Conservation (phyloP, 805 yeast species). For the Candida patagonica region DNA sequence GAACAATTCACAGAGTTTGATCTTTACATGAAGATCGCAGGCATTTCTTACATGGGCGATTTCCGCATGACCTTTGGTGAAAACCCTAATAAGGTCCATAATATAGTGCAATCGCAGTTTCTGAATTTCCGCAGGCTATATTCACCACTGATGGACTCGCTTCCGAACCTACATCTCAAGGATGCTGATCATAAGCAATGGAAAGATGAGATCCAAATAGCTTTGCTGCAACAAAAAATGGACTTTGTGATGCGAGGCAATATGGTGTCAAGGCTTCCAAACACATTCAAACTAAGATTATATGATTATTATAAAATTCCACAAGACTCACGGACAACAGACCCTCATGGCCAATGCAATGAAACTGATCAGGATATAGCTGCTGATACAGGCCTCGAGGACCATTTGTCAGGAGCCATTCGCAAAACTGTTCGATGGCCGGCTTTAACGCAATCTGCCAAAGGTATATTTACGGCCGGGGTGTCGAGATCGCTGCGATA, state of each 20-base stretch:
- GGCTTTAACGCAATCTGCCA: conserved; percentile 66
- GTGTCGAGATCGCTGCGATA: conserved; percentile 57
- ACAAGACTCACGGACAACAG: no score
- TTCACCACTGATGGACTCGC: conserved; percentile 46
- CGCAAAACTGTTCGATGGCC: conserved; percentile 53
- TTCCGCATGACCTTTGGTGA: conserved; percentile 83
- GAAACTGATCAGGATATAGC: conserved; percentile 37
- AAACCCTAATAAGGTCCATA: conserved; percentile 77
- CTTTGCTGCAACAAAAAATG: conserved; percentile 27
- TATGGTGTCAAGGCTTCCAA: conserved; percentile 41
- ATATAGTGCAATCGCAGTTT: conserved; percentile 75
- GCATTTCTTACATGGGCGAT: conserved; percentile 82
- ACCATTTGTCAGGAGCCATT: conserved; percentile 34
- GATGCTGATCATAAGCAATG: conserved; percentile 7
- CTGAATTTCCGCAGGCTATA: conserved; percentile 62
- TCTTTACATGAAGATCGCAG: conserved; percentile 68
- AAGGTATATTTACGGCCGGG: conserved; percentile 89
- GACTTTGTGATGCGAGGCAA: conserved; percentile 33
- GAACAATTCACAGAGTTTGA: conserved; percentile 47
- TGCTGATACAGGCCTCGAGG: conserved; percentile 30
- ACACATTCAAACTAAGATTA: conserved; percentile 36
- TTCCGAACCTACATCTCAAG: conserved; percentile 29
- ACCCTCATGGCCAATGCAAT: conserved; percentile 17
- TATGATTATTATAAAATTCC: conserved; percentile 20
- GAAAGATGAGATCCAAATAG: conserved; percentile 20